Conservation (phyloP, 208 protist genomes). For the Trypanosomatidae sp. region DNA sequence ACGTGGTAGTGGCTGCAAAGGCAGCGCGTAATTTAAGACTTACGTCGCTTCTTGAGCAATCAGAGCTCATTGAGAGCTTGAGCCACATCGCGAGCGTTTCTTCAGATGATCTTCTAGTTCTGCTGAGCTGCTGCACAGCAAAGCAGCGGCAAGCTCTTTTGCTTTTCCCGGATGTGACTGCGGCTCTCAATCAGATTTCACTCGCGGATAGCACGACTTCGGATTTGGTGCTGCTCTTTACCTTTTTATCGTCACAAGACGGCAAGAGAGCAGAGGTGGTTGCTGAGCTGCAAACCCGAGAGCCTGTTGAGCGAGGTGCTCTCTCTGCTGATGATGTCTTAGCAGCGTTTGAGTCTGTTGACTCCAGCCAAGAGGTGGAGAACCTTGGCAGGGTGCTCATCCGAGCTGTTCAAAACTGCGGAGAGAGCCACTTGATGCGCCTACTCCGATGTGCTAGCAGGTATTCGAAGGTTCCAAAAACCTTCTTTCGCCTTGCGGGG, state of each 20-base stretch:
- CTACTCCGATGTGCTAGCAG: slow-evolving; percentile 39
- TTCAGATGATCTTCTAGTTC: slow-evolving; percentile 8
- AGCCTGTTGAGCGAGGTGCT: slow-evolving; percentile 4
- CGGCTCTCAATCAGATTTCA: neutral
- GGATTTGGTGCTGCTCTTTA: slow-evolving; percentile 22
- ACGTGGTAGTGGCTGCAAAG: slow-evolving; percentile 14
- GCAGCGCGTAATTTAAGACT: slow-evolving; percentile 19
- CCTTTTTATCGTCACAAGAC: neutral
- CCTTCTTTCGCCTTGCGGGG: slow-evolving; percentile 62
- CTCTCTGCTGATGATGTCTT: slow-evolving; percentile 53
- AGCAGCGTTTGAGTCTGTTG: slow-evolving; percentile 40
- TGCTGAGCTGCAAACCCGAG: slow-evolving; percentile 5
- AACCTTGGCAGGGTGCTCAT: slow-evolving; percentile 39
- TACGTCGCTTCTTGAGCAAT: slow-evolving; percentile 14
- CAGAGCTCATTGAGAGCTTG: slow-evolving; percentile 3
- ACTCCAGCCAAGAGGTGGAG: slow-evolving; percentile 29
- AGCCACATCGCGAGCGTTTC: slow-evolving; percentile 3
- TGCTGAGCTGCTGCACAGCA: slow-evolving; percentile 18
- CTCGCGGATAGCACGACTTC: neutral
- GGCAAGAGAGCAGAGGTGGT: slow-evolving; percentile 1
- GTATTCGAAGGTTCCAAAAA: slow-evolving; percentile 39
- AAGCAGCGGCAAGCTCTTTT: slow-evolving; percentile 18
- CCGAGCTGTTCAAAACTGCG: slow-evolving; percentile 23
- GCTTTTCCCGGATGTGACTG: neutral
- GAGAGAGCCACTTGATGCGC: slow-evolving; percentile 62